Base-by-base conservation (phyloP, 192 early-diverging fungal genomes). In the Podila verticillata region DNA sequence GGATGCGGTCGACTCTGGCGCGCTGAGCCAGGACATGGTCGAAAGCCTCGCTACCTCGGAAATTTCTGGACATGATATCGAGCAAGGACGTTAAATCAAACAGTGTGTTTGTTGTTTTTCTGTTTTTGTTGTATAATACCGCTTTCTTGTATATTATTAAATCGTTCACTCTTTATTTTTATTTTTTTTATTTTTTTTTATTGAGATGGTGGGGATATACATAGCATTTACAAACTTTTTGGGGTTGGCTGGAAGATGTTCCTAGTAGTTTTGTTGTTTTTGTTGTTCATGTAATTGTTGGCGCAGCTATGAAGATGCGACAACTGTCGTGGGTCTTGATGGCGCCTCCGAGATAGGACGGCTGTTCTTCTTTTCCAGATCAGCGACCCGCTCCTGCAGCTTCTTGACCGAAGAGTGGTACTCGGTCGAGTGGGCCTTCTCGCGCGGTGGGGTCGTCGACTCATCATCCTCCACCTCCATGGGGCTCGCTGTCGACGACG, bases 351-450 rank as follows among this genome's bases (percentile, higher is more conserved):
- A 17, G 39, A 15, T 44, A 17, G 39, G 39, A 44, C 39, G 39
- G 39, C 39, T 44, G 15, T 44, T 44, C 39, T 44, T 44, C 39
- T 80, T 72, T 36, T 80, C 77, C 20, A 80, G 65, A 28, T 51
- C 72, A 15, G 77, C 77, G 13, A 80, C 69, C 17, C 77, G 70
- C 24, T 80, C 77, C 56, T 68, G 70, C 65, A 80, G 34, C 57
- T 72, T 80, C 61, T 80, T 72, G 66, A 72, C 70, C 19, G 75
- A 67, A 13, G 69, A 56, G n/a, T 67, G 49, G 36, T 72, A 80
- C 9, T 79, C 75, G 22, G 63, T 19, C 5, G 75, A 34, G 22
- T 63, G 73, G 1, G 69, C 30, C 30, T 31, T n/a, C 61, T 62
- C 34, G 61, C 35, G 20, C 19, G 20, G 61, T 20, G 20, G 20